Conservation (phyloP, 768 basidiomycete genomes). For the Termitomyces eurrhizus region DNA sequence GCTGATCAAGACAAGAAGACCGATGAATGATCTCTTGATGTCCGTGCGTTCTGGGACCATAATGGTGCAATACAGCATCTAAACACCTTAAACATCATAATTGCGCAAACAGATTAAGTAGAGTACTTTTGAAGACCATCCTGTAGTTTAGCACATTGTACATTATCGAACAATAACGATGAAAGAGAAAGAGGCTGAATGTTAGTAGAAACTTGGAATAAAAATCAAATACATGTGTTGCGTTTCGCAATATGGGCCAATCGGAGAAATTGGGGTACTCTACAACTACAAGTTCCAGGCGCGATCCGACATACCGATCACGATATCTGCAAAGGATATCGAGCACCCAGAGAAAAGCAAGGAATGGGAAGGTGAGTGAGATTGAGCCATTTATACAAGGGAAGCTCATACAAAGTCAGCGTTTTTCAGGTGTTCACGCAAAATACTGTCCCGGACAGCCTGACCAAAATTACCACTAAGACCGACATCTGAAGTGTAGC, state of each 20-base stretch:
- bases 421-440: conserved; percentile 45
- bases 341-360: background rate
- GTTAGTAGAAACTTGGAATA: background rate
- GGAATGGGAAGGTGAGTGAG: background rate
- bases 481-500: conserved; percentile 8
- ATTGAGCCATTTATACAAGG: background rate
- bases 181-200: background rate
- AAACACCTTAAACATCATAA: background rate
- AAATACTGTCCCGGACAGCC: conserved; percentile 53
- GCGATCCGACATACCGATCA: background rate
- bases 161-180: background rate
- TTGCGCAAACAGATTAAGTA: background rate
- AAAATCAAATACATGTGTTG: background rate
- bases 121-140: background rate
- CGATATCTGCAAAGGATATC: background rate
- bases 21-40: no score
- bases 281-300: background rate
- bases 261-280: background rate
- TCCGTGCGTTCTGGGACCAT: no score
- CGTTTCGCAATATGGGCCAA: background rate
- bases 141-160: background rate
- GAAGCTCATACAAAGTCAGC: conserved; percentile 29
- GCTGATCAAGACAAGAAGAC: no score
- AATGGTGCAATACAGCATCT: background rate
- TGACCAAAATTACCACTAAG: conserved; percentile 28